These are phyloP conservation scores for Venustampulla echinocandica DNA, from an alignment of 495 filamentous ascomycete species.

Conservation along the genomic window DNA sequence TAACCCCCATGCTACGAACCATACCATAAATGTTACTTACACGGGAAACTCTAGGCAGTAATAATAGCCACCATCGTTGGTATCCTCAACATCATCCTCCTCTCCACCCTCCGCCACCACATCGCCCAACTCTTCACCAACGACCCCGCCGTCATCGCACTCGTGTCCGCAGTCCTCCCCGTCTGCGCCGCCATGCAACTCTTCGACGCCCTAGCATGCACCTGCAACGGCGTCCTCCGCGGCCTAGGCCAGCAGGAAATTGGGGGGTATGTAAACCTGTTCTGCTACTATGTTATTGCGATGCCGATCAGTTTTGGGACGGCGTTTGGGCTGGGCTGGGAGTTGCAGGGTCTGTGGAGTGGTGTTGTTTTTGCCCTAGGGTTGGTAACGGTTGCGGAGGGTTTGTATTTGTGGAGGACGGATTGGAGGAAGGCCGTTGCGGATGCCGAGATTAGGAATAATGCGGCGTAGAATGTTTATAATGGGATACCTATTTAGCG, in stretches of 20 bases:
- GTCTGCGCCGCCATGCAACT: slow-evolving; percentile 81
- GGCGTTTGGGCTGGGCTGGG: slow-evolving; percentile 64
- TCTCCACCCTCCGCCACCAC: slow-evolving; percentile 52
- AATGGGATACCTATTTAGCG: too few relatives aligned
- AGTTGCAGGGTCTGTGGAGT: slow-evolving; percentile 69
- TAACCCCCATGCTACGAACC: neutral
- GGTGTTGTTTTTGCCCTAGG: slow-evolving; percentile 65
- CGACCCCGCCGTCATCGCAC: slow-evolving; percentile 65
- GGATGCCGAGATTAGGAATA: slow-evolving; percentile 63
- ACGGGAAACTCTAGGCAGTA: slow-evolving; percentile 35
- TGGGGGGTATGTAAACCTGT: slow-evolving; percentile 77
- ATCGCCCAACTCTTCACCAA: slow-evolving; percentile 74
- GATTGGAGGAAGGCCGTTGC: slow-evolving; percentile 68
- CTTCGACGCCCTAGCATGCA: slow-evolving; percentile 69
- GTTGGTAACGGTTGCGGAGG: slow-evolving; percentile 59
- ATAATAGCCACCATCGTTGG: slow-evolving; percentile 59
- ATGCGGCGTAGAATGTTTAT: slow-evolving; percentile 34
- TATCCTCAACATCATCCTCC: slow-evolving; percentile 61
- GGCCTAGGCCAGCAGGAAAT: slow-evolving; percentile 81
- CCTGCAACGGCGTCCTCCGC: slow-evolving; percentile 73
- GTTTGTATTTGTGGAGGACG: slow-evolving; percentile 52
- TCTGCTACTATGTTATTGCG: slow-evolving; percentile 76
- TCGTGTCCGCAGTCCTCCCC: slow-evolving; percentile 67
- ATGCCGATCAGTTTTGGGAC: slow-evolving; percentile 75
- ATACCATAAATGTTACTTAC: neutral